Conservation (phyloP, 257 asterid genomes). For the Prunella vulgaris region DNA sequence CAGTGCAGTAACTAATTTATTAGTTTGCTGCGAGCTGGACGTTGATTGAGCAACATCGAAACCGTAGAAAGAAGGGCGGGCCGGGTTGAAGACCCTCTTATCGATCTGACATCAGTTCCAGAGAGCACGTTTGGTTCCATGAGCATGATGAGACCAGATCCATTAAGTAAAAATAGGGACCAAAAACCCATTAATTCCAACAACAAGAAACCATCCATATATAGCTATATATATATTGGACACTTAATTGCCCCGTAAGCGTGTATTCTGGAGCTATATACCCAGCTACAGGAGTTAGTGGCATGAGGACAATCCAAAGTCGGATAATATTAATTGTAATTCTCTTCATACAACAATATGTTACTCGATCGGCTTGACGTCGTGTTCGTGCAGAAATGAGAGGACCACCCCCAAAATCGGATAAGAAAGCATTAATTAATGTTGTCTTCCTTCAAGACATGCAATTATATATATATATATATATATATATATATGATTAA, state of each 20-base stretch:
- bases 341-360: constrained; percentile 37
- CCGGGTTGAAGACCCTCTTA: constrained; percentile 34
- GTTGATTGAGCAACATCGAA: constrained; percentile 14
- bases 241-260: constrained; percentile 28
- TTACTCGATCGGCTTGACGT: constrained; percentile 43
- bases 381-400: constrained; percentile 33
- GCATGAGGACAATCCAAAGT: constrained; percentile 36
- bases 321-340: constrained; percentile 29
- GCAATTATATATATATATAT: too few species aligned
- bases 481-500: too few species aligned
- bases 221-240: constrained; percentile 35
- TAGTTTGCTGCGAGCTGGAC: constrained; percentile 31
- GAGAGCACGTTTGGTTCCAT: too few species aligned
- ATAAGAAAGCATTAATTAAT: too few species aligned
- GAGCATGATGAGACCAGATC: too few species aligned
- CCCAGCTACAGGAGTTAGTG: constrained; percentile 39
- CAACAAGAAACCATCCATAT: constrained; percentile 41
- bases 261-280: constrained; percentile 47
- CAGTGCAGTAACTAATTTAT: constrained; percentile 26
- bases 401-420: too few species aligned
- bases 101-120: constrained; percentile 38
- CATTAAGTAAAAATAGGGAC: too few species aligned
- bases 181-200: too few species aligned
- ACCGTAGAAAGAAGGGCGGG: constrained; percentile 40
- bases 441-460: too few species aligned